Evolutionary conservation across 2,329 filamentous ascomycete species (phyloP).

Genomic region (Waltergamsia citrina): DNA sequence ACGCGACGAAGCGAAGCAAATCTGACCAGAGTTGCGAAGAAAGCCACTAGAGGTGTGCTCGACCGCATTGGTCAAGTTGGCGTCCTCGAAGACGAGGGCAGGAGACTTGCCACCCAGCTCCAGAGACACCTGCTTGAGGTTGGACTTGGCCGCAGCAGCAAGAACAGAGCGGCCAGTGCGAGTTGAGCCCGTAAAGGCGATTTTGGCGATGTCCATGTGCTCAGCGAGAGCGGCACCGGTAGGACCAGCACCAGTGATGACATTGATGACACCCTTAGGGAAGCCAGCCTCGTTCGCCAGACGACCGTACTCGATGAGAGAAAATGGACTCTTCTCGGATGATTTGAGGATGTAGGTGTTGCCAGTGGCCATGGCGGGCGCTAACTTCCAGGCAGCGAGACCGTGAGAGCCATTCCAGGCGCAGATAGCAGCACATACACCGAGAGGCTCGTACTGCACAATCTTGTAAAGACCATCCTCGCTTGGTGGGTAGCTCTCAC

Average conservation of each 20-base stretch:
- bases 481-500: conserved; percentile 10
- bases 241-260: conserved; percentile 60
- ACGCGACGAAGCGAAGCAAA: conserved; percentile 46
- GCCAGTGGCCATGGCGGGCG: conserved; percentile 35
- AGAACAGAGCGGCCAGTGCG: conserved; percentile 61
- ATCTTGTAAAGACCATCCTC: not conserved
- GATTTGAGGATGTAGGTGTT: conserved; percentile 42
- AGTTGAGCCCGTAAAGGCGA: conserved; percentile 68
- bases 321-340: conserved; percentile 41
- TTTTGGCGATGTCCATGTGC: conserved; percentile 60
- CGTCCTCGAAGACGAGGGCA: conserved; percentile 53
- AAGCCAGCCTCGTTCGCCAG: conserved; percentile 66
- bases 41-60: conserved; percentile 34
- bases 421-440: conserved; percentile 1
- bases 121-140: conserved; percentile 53
- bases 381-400: conserved; percentile 9
- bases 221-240: conserved; percentile 56
- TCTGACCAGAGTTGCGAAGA: conserved; percentile 42
- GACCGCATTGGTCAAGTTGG: conserved; percentile 53
- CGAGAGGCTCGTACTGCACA: not conserved
- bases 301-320: conserved; percentile 33
- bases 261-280: conserved; percentile 63
- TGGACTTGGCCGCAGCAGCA: conserved; percentile 54
- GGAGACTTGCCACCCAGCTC: conserved; percentile 59
- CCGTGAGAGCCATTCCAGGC: not conserved